Evolutionary conservation across 768 basidiomycete species (phyloP), one percentile per base, ranked within the genome.

Genomic region (Collybia nuda): DNA sequence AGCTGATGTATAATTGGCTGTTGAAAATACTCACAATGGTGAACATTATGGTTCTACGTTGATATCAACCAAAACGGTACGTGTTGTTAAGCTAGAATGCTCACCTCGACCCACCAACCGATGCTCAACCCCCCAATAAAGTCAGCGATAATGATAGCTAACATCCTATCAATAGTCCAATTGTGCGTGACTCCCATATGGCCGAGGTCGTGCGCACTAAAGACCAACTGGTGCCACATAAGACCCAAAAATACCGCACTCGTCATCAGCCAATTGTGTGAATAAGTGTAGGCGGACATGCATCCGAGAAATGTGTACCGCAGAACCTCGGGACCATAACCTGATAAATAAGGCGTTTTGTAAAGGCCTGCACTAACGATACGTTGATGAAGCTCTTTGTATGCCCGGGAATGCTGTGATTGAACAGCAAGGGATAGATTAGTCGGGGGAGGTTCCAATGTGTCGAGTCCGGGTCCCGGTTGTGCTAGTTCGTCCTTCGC

Each of bases 91-190:
- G n/a, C 50, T 38, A 9, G 32, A 44, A 11, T n/a, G 84, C 93
- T 72, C 59, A 95, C 94, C 66, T 94, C 81, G 36, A 93, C 90
- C 96, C 96, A 99, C 97, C 97, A 99, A 36, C 94, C 92, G 19
- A 97, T 78, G 64, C 94, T 97, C 47, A 99, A 73, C 4, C 97
- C 97, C 21, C 97, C 97, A 41, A 94, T 74, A 61, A 86, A 92
- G 65, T 93, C 82, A 0, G 96, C 90, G 40, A 98, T 72, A 26
- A 85, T 63, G 35, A 87, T 95, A 11, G 84, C 88, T 29, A 95
- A 69, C 32, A 93, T 60, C 26, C 94, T 82, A 66, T 99, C 96
- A 40, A 75, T 68, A 14, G 76, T 67, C 88, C 93, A 96, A 61
- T 87, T 72, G 52, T 95, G 93, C 5, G 93, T 95, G 52, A 98